These are phyloP conservation scores for Phlebiopsis gigantea DNA, from an alignment of 768 basidiomycete species.

Conservation along the genomic window DNA sequence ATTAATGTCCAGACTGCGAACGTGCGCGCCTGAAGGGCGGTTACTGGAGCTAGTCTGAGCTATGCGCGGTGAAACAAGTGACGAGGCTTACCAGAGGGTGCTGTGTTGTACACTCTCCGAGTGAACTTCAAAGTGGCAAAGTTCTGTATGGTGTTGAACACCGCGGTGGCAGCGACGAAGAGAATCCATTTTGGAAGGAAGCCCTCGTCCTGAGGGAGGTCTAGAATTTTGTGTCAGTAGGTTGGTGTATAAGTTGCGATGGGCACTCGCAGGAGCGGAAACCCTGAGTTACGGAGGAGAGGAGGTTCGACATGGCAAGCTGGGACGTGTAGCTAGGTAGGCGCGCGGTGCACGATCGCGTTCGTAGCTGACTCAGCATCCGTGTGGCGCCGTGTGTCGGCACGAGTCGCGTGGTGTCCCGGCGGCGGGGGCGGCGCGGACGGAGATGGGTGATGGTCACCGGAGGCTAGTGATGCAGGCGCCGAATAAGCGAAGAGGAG, in stretches of 20 bases:
- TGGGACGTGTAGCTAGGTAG: no score
- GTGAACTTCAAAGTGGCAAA: conserved; percentile 74
- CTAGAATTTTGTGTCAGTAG: neutral
- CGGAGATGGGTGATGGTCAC: neutral
- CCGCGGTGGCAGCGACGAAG: conserved; percentile 65
- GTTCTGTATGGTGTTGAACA: conserved; percentile 87
- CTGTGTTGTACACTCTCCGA: conserved; percentile 62
- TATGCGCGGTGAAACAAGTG: neutral
- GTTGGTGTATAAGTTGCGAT: neutral
- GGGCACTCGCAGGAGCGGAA: neutral
- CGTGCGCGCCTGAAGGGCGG: conserved; percentile 78
- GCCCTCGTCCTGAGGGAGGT: conserved; percentile 62
- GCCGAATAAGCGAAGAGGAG: conserved; percentile 4
- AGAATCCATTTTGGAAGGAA: conserved; percentile 88
- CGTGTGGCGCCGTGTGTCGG: no score
- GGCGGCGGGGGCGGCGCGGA: neutral
- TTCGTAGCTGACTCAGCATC: no score
- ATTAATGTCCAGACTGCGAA: conserved; percentile 91
- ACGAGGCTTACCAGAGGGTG: conserved; percentile 27
- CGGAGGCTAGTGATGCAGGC: neutral
- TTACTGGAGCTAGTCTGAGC: conserved; percentile 48
- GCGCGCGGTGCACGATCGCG: no score
- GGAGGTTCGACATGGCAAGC: neutral
- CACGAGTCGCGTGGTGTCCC: neutral
- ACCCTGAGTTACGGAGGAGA: neutral